Base-by-base conservation (phyloP, 768 basidiomycete species). In the Termitomyces sp. region DNA sequence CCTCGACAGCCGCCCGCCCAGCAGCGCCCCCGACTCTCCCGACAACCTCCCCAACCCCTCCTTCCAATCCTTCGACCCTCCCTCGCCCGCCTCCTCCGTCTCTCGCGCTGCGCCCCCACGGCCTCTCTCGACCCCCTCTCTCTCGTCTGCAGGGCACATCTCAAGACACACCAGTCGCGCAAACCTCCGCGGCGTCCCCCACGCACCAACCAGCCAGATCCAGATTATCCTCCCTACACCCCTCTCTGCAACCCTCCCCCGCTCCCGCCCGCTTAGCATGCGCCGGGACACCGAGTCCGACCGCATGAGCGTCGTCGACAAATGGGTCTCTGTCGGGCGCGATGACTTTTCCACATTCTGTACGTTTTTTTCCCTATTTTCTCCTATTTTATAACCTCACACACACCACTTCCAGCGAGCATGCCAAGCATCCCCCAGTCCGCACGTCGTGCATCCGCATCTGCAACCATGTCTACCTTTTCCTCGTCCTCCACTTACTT, bases 211-310 rank as follows among this genome's bases (percentile, higher is more conserved):
- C 57, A 86, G 77, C 66, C 79, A 79, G 55, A 71, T 91, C 53
- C 82, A 89, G 63, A 84, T 91, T 53, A 71, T 92, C 16, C 74
- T 90, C 4, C 90, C 90, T 0, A 69, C 81, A 1, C 89, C 88
- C 2, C 78, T 92, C 18, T 82, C 81, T 1, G 74, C 79, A 12
- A 68, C 68, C 40, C 68, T 77, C 56, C 24, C 65, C 12, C 36
- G 32, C 32, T 32, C 43, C 42, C 53, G 48, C 47, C n/a, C n/a
- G n/a, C n/a, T n/a, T n/a, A 56, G 54, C 64, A n/a, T 56, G 30
- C 63, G 62, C 43, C 45, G 59, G 8, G 64, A 57, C 34, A 42
- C 53, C 30, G 58, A 56, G 36, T 44, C 43, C 53, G 63, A 60
- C 62, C 68, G 63, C 42, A 61, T 56, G 16, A 70, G 68, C 62